Percentiles rank a stretch among this genome's conserved stretches.
Conservation (phyloP, 139 green algal genomes). For the Pseudopediastrum boryanum region DNA sequence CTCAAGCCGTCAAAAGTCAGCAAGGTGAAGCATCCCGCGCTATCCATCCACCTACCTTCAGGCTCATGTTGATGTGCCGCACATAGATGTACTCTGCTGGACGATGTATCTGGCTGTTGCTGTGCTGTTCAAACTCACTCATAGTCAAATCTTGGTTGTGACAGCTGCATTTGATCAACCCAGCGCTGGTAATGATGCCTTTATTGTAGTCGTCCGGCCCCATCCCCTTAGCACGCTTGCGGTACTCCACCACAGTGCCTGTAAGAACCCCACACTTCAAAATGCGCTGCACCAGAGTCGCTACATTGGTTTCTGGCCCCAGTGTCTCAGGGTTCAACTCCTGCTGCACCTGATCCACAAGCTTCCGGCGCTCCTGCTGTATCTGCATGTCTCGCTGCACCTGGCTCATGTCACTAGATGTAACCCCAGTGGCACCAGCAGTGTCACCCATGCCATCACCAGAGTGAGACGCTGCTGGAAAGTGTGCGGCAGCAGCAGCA, state of each 20-base stretch:
- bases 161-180: constrained; percentile 33
- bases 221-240: constrained; percentile 32
- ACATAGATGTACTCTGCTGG: constrained; percentile 42
- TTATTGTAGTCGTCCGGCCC: constrained; percentile 29
- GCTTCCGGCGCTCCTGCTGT: constrained; percentile 8
- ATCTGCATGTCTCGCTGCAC: constrained; percentile 14
- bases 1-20: too few species aligned
- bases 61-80: constrained; percentile 27
- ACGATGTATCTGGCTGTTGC: constrained; percentile 41
- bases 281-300: constrained; percentile 35
- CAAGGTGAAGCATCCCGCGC: background rate
- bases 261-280: constrained; percentile 37
- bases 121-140: constrained; percentile 41
- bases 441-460: background rate
- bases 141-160: constrained; percentile 35
- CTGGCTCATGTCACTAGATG: background rate
- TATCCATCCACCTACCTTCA: constrained; percentile 5
- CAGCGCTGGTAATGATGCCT: constrained; percentile 20
- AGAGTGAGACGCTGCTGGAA: background rate
- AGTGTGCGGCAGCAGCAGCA: background rate
- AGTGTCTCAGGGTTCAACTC: constrained; percentile 28
- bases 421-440: background rate
- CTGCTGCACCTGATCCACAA: constrained; percentile 15
- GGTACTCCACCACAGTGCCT: constrained; percentile 34
- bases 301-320: constrained; percentile 31